Evolutionary conservation across 2,329 filamentous ascomycete genomes (phyloP).

Genomic region (Fusarium begoniae): DNA sequence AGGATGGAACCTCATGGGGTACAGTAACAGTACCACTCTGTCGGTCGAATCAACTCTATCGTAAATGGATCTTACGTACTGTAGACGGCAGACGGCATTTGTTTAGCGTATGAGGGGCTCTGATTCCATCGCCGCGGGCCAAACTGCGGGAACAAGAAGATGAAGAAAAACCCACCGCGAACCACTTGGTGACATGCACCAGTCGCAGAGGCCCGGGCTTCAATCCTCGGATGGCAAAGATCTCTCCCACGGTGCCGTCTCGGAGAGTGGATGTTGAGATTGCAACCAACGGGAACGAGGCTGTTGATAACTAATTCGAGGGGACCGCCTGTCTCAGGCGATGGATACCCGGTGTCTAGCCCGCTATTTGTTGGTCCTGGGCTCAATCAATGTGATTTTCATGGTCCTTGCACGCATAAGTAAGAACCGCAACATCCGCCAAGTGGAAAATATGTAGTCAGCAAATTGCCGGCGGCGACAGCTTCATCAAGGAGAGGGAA

Average conservation of each 20-base stretch:
- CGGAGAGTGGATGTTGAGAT: conserved; percentile 11
- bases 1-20: conserved; percentile 19
- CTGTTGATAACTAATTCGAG: conserved; percentile 36
- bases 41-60: conserved; percentile 16
- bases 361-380: conserved; percentile 20
- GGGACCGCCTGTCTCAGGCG: conserved; percentile 33
- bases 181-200: conserved; percentile 37
- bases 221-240: conserved; percentile 28
- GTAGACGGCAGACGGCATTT: conserved; percentile 17
- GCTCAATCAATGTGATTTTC: conserved; percentile 29
- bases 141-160: conserved; percentile 26
- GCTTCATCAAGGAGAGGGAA: conserved; percentile 27
- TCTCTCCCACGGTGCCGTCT: conserved; percentile 15
- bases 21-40: conserved; percentile 12
- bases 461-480: conserved; percentile 22
- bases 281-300: conserved; percentile 30
- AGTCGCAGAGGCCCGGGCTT: conserved; percentile 21
- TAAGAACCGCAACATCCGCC: conserved; percentile 28
- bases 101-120: conserved; percentile 26
- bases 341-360: conserved; percentile 13
- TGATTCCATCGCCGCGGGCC: conserved; percentile 38
- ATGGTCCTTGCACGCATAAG: conserved; percentile 29
- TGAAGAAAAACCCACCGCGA: conserved; percentile 31
- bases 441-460: conserved; percentile 15
- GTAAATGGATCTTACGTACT: conserved; percentile 14